Percentiles rank a stretch among this genome's conserved stretches.
Evolutionary conservation across 176 grass and related monocot species (phyloP).

Genomic region (Puccinellia tenuiflora): DNA sequence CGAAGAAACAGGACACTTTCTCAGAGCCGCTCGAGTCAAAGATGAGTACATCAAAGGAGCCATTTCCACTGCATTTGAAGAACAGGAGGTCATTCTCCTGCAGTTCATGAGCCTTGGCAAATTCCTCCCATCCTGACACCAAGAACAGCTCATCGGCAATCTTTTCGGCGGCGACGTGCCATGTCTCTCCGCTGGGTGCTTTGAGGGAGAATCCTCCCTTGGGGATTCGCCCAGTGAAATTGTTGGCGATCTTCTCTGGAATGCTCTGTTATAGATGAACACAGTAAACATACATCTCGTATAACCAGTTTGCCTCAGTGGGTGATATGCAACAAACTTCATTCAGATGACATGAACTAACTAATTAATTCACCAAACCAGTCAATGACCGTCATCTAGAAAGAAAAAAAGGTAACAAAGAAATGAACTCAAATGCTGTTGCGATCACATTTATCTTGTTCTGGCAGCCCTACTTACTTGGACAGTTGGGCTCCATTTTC

Average conservation of each 20-base stretch:
- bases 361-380: not conserved
- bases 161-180: constrained; percentile 18
- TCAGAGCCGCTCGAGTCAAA: constrained; percentile 36
- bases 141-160: constrained; percentile 22
- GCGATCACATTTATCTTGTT: too few relatives aligned
- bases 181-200: constrained; percentile 25
- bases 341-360: not conserved
- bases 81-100: constrained; percentile 42
- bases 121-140: constrained; percentile 36
- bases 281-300: not conserved
- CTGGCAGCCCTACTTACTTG: too few relatives aligned
- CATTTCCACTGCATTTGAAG: constrained; percentile 26
- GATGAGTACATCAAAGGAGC: constrained; percentile 50
- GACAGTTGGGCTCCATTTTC: too few relatives aligned
- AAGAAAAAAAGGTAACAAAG: too few relatives aligned
- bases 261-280: constrained; percentile 24
- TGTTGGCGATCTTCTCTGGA: constrained; percentile 6
- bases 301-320: not conserved
- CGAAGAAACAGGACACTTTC: constrained; percentile 28
- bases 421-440: too few relatives aligned
- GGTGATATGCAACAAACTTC: not conserved
- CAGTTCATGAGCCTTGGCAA: constrained; percentile 39
- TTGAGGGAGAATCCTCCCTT: constrained; percentile 20
- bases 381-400: not conserved
- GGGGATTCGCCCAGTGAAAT: constrained; percentile 14